These are phyloP conservation scores for Raffaelea arxii DNA, from an alignment of 2,329 filamentous ascomycete genomes.

Conservation along the genomic window DNA sequence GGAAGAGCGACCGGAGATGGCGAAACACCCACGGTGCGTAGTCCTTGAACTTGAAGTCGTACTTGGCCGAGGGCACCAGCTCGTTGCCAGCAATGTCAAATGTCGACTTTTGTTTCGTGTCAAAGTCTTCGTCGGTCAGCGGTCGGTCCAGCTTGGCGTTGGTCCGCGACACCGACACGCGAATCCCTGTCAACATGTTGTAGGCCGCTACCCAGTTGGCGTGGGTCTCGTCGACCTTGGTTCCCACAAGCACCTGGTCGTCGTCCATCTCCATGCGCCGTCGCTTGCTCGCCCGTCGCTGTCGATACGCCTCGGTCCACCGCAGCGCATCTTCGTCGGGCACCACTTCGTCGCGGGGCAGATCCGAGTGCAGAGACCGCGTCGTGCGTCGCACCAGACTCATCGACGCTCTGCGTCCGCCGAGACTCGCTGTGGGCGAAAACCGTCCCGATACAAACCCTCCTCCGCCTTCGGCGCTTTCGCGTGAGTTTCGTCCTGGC, in stretches of 20 bases:
- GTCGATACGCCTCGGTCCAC: conserved; percentile 87
- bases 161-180: conserved; percentile 89
- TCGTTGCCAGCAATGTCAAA: conserved; percentile 99
- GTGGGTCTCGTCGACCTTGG: conserved; percentile 94
- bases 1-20: conserved; percentile 77
- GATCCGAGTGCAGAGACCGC: conserved; percentile 75
- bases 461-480: conserved; percentile 52
- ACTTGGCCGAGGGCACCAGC: conserved; percentile 93
- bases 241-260: conserved; percentile 88
- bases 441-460: conserved; percentile 73
- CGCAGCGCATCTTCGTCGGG: conserved; percentile 84
- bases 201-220: conserved; percentile 97
- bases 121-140: conserved; percentile 84
- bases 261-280: conserved; percentile 78
- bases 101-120: conserved; percentile 91
- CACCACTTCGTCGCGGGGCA: conserved; percentile 70
- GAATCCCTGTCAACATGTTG: conserved; percentile 98
- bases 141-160: conserved; percentile 94
- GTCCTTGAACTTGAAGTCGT: conserved; percentile 99
- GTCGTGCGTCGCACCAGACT: conserved; percentile 73
- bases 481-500: conserved; percentile 60
- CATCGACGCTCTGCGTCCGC: conserved; percentile 67
- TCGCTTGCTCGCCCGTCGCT: conserved; percentile 82
- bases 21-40: conserved; percentile 99
- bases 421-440: conserved; percentile 50